phyloP scores from a whole-genome alignment of 257 asterid species.

The Fraxinus excelsior region DNA sequence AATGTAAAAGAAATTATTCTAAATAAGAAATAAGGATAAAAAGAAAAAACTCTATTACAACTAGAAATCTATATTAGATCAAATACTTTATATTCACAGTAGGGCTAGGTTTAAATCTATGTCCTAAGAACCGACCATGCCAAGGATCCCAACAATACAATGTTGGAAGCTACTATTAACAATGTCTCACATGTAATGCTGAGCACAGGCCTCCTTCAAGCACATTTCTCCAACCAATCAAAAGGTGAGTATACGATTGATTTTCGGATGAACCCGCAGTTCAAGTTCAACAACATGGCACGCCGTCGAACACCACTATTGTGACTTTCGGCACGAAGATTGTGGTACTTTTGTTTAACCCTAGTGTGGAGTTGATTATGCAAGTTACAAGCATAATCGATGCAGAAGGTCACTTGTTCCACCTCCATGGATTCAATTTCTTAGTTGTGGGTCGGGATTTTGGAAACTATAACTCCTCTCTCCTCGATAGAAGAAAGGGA shows the following conservation, averaged over 20 bases:
- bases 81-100: slow-evolving; percentile 40
- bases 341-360: slow-evolving; percentile 27
- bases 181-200: slow-evolving; percentile 48
- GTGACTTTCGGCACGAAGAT: slow-evolving; percentile 28
- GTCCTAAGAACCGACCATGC: slow-evolving; percentile 32
- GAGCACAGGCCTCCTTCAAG: slow-evolving; percentile 41
- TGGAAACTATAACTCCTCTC: slow-evolving; percentile 25
- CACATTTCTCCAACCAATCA: slow-evolving; percentile 28
- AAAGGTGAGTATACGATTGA: slow-evolving; percentile 27
- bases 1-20: no score
- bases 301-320: slow-evolving; percentile 28
- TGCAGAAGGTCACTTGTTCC: slow-evolving; percentile 36
- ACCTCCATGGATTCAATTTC: slow-evolving; percentile 42
- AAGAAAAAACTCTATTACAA: no score
- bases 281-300: slow-evolving; percentile 33
- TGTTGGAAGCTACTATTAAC: slow-evolving; percentile 43
- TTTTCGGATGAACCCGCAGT: slow-evolving; percentile 19
- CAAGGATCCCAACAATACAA: slow-evolving; percentile 51
- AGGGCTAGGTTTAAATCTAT: slow-evolving; percentile 45
- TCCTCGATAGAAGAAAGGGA: no score
- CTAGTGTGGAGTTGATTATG: slow-evolving; percentile 37
- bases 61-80: no score
- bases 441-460: slow-evolving; percentile 30
- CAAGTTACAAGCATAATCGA: slow-evolving; percentile 38
- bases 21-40: no score